A percentile compares a stretch with the other conserved stretches of the same genome.
Conservation (phyloP, 305 asterid species). For the Petunia hybrid region DNA sequence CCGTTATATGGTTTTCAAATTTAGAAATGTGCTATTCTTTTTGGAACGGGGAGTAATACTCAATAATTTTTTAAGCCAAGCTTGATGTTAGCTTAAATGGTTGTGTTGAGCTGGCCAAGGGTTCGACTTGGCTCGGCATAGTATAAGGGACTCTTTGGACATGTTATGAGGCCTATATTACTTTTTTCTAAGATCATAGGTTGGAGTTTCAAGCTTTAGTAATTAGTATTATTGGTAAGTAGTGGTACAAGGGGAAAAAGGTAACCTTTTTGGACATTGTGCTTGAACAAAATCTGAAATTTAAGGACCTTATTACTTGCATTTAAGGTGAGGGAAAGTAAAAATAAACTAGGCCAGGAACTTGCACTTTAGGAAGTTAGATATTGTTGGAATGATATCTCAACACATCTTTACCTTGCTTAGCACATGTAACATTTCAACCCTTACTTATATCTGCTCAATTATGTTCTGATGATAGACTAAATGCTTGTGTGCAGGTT, state of each 20-base stretch:
- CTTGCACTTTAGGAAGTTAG: neutral
- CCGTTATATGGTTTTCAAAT: too few relatives aligned
- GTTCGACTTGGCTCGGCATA: neutral
- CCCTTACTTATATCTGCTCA: neutral
- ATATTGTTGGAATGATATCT: neutral
- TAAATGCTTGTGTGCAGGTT: constrained; percentile 26
- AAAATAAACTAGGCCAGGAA: neutral
- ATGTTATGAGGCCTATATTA: neutral
- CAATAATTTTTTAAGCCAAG: neutral
- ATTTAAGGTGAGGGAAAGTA: constrained; percentile 10
- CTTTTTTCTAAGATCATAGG: neutral
- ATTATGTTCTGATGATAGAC: neutral
- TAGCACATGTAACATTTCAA: constrained; percentile 21
- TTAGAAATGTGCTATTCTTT: too few relatives aligned
- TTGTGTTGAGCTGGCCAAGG: constrained; percentile 6
- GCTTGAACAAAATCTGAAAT: neutral
- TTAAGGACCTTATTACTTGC: neutral
- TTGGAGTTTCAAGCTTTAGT: neutral
- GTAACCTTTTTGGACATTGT: too few relatives aligned
- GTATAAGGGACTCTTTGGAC: neutral
- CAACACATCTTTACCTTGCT: neutral
- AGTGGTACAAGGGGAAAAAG: too few relatives aligned
- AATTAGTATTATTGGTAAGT: too few relatives aligned
- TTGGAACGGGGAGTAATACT: too few relatives aligned
- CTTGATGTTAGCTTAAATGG: constrained; percentile 5